A percentile compares a stretch with the other conserved stretches of the same genome.
phyloP scores from a whole-genome alignment of 2,329 filamentous ascomycete genomes.

The Bimuria novae-zelandiae region DNA sequence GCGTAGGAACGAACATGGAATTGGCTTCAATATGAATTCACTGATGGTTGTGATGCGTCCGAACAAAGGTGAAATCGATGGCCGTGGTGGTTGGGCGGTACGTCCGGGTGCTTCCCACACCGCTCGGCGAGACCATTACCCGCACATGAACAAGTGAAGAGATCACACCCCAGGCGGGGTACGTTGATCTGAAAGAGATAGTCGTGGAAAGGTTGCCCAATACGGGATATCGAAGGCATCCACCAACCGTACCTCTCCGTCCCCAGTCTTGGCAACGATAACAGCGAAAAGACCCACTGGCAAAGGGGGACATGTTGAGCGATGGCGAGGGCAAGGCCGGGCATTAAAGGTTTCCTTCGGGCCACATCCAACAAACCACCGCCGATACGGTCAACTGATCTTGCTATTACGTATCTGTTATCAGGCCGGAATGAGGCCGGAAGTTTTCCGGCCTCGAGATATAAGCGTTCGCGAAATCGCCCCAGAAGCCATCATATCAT shows the following conservation, averaged over 20 bases:
- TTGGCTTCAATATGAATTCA: too few relatives aligned
- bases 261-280: constrained; percentile 25
- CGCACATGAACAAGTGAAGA: too few relatives aligned
- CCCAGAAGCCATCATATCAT: not conserved
- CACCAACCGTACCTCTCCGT: constrained; percentile 6
- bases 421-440: constrained; percentile 45
- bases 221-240: not conserved
- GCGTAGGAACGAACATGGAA: too few relatives aligned
- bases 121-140: too few relatives aligned
- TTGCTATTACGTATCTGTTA: constrained; percentile 47
- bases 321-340: constrained; percentile 12
- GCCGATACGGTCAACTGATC: constrained; percentile 26
- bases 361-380: constrained; percentile 4
- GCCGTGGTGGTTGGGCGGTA: too few relatives aligned
- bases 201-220: too few relatives aligned
- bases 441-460: constrained; percentile 42
- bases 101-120: too few relatives aligned
- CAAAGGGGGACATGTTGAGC: not conserved
- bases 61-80: too few relatives aligned
- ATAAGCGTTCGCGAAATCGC: constrained; percentile 29
- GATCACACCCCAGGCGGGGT: too few relatives aligned
- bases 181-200: too few relatives aligned
- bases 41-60: too few relatives aligned
- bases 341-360: constrained; percentile 22
- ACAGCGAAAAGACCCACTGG: constrained; percentile 2